Evolutionary conservation across 2,329 filamentous ascomycete genomes (phyloP), one percentile per base, ranked within the genome.

Genomic region (Phaeosphaeriaceae sp.): DNA sequence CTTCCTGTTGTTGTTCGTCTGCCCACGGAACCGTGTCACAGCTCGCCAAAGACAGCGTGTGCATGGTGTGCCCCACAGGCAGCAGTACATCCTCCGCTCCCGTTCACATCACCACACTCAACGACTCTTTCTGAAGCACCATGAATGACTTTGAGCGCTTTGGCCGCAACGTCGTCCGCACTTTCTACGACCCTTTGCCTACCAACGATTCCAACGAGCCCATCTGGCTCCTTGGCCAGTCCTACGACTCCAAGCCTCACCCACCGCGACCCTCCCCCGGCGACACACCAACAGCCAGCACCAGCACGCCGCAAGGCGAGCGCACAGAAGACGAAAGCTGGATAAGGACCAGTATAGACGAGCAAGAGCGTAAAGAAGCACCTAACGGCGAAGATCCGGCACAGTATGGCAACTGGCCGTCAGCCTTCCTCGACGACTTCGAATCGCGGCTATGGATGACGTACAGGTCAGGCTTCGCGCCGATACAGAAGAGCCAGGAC

Each of bases 381-480:
- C 65, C 69, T 48, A 74, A 76, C 54, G 72, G 73, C 54, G 68
- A 73, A 40, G 75, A 76, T 48, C 74, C 73, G 0, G 54, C 70
- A 0, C 71, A 78, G 41, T 79, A 79, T 55, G 77, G 80, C 58
- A 89, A 90, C 57, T 99, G 95, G 95, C 95, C 95, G 10, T 81
- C 85, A 10, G 84, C 87, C 4, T 99, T 99, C 71, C 81, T 98
- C 33, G 90, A 93, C 59, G 95, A 99, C 77, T 96, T 98, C 70
- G 93, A 97, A 75, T 93, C 94, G 5, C 88, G 88, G 60, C 87
- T 97, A 76, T 98, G 95, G 94, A 91, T 99, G 85, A 98, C 94
- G 10, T 99, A 99, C 73, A 88, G 95, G 51, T 95, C 89, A 24
- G 90, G 90, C 66, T 99, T 99, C 74, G 82, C 88, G 10, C 84